Evolutionary conservation across 176 grass and related monocot species (phyloP), one percentile per base, ranked within the genome.

Genomic region (Paspalum vaginatum): DNA sequence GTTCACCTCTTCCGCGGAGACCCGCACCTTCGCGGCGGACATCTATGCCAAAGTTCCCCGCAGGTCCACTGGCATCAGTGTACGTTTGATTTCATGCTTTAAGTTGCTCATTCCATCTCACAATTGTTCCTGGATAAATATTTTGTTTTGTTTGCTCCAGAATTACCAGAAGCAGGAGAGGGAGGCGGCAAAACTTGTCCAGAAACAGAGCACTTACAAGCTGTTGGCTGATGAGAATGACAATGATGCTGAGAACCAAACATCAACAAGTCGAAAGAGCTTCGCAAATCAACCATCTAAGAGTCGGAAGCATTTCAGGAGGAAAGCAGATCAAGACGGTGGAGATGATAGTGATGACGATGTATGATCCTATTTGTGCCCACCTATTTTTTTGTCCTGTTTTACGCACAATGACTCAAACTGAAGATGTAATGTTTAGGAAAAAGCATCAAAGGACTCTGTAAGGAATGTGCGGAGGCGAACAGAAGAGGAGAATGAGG

Each of bases 141-240:
- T 16, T 55, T 86, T 43, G 8, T 78, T 64, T 49, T 80, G 14
- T 79, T 69, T 49, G 73, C 11, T 72, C n/a, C 85, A 94, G 95
- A 82, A 79, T 54, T 98, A 98, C 57, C 87, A 92, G 83, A 92
- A 88, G 70, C 75, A 85, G 67, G 95, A 98, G 89, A 90, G 79
- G 78, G 89, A 94, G 68, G 85, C 92, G 70, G 80, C 89, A 61
- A 83, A 88, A 70, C 79, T 94, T 74, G 92, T 85, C 39, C 65
- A 75, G 70, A 94, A 94, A 61, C 92, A 98, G 56, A 98, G 84
- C 80, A 92, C 81, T 11, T 98, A 94, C 83, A 92, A 85, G 75
- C 13, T 98, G 65, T 21, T 98, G 54, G 78, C 85, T 11, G 63
- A 79, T 44, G 91, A 92, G 48, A 87, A 98, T 38, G 88, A 92